Percentiles rank a stretch among this genome's conserved stretches.
These are phyloP conservation scores for Penicilliopsis zonata DNA, from an alignment of 495 filamentous ascomycete genomes.

Conservation along the genomic window DNA sequence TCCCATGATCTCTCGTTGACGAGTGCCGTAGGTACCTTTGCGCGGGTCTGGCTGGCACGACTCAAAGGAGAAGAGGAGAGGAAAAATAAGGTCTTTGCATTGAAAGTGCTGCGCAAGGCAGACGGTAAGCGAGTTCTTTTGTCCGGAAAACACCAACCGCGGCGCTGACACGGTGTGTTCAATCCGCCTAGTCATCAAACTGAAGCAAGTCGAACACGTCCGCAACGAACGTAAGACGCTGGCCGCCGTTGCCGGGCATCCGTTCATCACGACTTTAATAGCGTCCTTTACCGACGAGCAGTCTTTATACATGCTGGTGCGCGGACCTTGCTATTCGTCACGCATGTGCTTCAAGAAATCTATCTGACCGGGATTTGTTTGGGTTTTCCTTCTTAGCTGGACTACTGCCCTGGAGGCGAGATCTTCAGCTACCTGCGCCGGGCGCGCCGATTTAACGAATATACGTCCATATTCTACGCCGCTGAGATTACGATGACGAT, in stretches of 20 bases:
- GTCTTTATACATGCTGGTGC: slow-evolving; percentile 85
- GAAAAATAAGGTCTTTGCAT: slow-evolving; percentile 69
- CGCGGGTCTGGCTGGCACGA: slow-evolving; percentile 80
- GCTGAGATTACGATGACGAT: slow-evolving; percentile 91
- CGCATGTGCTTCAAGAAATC: slow-evolving; percentile 2
- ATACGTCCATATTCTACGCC: slow-evolving; percentile 82
- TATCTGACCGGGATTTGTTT: slow-evolving; percentile 1
- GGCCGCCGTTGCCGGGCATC: slow-evolving; percentile 77
- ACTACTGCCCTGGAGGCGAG: slow-evolving; percentile 90
- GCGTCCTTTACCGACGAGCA: slow-evolving; percentile 84
- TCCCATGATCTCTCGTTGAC: slow-evolving; percentile 7
- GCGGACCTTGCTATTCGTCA: slow-evolving; percentile 13
- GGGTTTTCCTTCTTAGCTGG: slow-evolving; percentile 50
- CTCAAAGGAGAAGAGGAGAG: slow-evolving; percentile 44
- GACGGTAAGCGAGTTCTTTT: slow-evolving; percentile 40
- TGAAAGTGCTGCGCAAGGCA: slow-evolving; percentile 88
- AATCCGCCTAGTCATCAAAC: slow-evolving; percentile 59
- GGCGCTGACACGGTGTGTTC: slow-evolving; percentile 6
- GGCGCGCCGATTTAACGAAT: slow-evolving; percentile 74
- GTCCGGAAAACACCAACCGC: slow-evolving; percentile 2
- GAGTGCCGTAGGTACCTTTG: slow-evolving; percentile 89
- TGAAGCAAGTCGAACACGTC: slow-evolving; percentile 97
- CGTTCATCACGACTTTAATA: slow-evolving; percentile 88
- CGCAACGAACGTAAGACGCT: slow-evolving; percentile 85
- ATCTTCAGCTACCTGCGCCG: slow-evolving; percentile 88